Base-by-base conservation (phyloP, 2,329 filamentous ascomycete genomes). In the Cercospora sesami region DNA sequence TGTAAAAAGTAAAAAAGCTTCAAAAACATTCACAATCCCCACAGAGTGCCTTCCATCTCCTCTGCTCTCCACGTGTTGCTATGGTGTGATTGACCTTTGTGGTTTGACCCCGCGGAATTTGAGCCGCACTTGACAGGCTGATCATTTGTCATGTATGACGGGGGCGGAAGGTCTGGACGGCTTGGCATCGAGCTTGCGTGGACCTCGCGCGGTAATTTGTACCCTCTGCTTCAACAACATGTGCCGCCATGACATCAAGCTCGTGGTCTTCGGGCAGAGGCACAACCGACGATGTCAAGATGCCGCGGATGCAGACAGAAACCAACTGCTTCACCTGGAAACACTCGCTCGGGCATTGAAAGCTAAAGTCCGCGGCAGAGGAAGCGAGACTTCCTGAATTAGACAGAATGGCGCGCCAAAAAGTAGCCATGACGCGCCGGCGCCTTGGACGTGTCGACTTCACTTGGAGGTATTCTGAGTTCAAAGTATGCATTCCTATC, bases 1-100 rank as follows among this genome's bases (percentile, higher is more conserved):
- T 55, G 42, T 31, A 60, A 66, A 61, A 64, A 64, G 53, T 68
- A 42, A 31, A 58, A 64, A 63, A 57, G 28, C 16, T 51, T 36
- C 18, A 53, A 68, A 63, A 53, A 48, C n/a, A 60, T 31, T 21
- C 36, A 36, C 18, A 21, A 42, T 60, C 5, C 33, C 8, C 5
- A 8, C 5, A 8, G 0, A 2, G 1, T 53, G 9, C 2, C 14
- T 28, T 14, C 48, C 26, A 53, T 51, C 6, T 16, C 18, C 8
- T 0, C 45, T 26, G 9, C 18, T 51, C 4, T 23, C 14, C 18
- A 26, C 2, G 45, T 51, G 10, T 23, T 6, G 5, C 9, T 14
- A 23, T 16, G 45, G 45, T 51, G 21, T 51, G 5, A 42, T 7
- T 21, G 18, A 42, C 36, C 36, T 51, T 12, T 6, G 18, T 51